These are phyloP conservation scores for Lentinula edodes DNA, from an alignment of 768 basidiomycete species.

Conservation along the genomic window DNA sequence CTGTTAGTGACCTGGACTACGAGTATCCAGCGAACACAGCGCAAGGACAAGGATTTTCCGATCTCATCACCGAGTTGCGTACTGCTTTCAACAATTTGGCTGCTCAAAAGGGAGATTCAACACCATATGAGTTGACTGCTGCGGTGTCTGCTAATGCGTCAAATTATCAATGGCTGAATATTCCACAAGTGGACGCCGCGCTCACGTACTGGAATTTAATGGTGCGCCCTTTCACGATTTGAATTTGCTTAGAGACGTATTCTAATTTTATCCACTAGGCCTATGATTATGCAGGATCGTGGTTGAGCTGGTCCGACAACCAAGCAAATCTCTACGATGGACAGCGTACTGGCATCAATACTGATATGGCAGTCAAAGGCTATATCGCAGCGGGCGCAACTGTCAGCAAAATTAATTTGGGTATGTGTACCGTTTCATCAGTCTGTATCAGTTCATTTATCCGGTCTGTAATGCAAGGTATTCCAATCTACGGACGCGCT, in stretches of 20 bases:
- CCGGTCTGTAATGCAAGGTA: conserved; percentile 34
- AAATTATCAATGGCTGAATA: conserved; percentile 52
- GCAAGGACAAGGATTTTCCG: conserved; percentile 63
- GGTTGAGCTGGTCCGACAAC: conserved; percentile 53
- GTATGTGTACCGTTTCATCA: conserved; percentile 21
- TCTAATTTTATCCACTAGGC: conserved; percentile 31
- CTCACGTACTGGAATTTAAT: conserved; percentile 81
- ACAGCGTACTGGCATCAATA: conserved; percentile 54
- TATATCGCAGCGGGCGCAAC: conserved; percentile 60
- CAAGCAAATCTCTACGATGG: conserved; percentile 69
- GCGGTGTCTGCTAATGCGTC: conserved; percentile 60
- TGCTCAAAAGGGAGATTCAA: conserved; percentile 51
- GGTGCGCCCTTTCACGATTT: conserved; percentile 30
- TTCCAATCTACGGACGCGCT: conserved; percentile 77
- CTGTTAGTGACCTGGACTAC: conserved; percentile 62
- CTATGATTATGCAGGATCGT: conserved; percentile 76
- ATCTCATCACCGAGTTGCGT: conserved; percentile 58
- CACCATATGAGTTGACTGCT: conserved; percentile 55
- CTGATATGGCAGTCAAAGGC: conserved; percentile 59
- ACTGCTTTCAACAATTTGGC: conserved; percentile 57
- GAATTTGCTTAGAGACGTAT: neutral
- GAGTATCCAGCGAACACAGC: conserved; percentile 61
- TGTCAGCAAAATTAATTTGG: conserved; percentile 61
- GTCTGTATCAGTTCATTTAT: neutral
- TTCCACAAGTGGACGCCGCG: conserved; percentile 60